Evolutionary conservation across 2,329 filamentous ascomycete genomes (phyloP).

Genomic region (Aspergillus fumigatiaffinis): DNA sequence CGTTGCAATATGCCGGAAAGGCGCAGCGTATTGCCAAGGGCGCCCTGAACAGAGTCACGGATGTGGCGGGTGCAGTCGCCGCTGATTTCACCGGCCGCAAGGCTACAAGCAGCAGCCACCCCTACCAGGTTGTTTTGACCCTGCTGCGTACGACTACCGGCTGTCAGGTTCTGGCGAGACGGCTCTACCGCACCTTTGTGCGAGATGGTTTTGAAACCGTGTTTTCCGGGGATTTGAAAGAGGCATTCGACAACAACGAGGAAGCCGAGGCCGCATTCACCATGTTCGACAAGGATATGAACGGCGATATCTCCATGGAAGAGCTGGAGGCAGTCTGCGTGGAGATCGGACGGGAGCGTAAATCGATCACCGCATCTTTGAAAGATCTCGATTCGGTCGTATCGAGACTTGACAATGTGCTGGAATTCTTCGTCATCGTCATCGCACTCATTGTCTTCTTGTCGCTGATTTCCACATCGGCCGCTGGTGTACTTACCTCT

Average conservation of each 20-base stretch:
- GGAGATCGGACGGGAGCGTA: conserved; percentile 90
- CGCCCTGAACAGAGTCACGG: conserved; percentile 74
- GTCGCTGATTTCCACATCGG: conserved; percentile 82
- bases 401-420: conserved; percentile 80
- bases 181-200: conserved; percentile 82
- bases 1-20: conserved; percentile 64
- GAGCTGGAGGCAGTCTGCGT: conserved; percentile 91
- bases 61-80: conserved; percentile 79
- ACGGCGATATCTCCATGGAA: conserved; percentile 93
- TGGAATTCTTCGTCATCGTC: conserved; percentile 79
- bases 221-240: conserved; percentile 69
- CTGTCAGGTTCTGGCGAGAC: conserved; percentile 78
- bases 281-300: conserved; percentile 95
- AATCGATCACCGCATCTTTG: conserved; percentile 88
- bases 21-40: conserved; percentile 71
- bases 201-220: conserved; percentile 73
- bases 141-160: conserved; percentile 69
- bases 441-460: conserved; percentile 83
- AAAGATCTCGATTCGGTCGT: conserved; percentile 96
- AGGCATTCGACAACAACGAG: conserved; percentile 75
- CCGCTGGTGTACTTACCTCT: conserved; percentile 85
- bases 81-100: conserved; percentile 84
- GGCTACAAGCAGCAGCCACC: conserved; percentile 67
- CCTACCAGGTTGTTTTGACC: conserved; percentile 77
- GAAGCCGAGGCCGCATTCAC: conserved; percentile 84